These are phyloP conservation scores for Cordyceps farinosa DNA, from an alignment of 2,329 filamentous ascomycete genomes.

Conservation along the genomic window DNA sequence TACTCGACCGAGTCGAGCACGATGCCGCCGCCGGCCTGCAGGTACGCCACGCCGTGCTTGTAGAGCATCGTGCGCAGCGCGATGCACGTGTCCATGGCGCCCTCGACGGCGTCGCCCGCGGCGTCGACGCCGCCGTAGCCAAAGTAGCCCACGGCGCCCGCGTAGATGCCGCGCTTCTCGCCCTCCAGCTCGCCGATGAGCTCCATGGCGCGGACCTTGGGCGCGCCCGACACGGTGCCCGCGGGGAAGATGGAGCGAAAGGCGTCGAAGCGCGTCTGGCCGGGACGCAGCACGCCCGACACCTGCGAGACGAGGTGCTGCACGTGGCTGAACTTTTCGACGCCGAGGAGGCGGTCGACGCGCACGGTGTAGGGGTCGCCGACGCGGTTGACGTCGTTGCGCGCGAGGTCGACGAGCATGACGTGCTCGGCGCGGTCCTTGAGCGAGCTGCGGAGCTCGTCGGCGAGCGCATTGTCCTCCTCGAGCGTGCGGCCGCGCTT, in stretches of 20 bases:
- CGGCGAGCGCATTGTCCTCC: slow-evolving; percentile 76
- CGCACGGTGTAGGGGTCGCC: slow-evolving; percentile 86
- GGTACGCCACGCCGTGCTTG: slow-evolving; percentile 85
- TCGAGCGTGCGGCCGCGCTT: slow-evolving; percentile 76
- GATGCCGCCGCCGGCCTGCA: slow-evolving; percentile 87
- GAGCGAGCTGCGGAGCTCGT: slow-evolving; percentile 71
- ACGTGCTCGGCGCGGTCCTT: slow-evolving; percentile 96
- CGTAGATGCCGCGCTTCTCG: slow-evolving; percentile 94
- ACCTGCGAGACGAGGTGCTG: slow-evolving; percentile 97
- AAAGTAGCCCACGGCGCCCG: slow-evolving; percentile 95
- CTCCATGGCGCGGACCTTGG: slow-evolving; percentile 96
- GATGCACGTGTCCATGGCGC: slow-evolving; percentile 86
- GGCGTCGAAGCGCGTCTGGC: slow-evolving; percentile 87
- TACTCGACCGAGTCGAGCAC: slow-evolving; percentile 91
- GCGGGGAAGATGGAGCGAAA: slow-evolving; percentile 96
- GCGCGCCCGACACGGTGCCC: slow-evolving; percentile 90
- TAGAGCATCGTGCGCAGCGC: slow-evolving; percentile 88
- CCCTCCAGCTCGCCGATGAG: slow-evolving; percentile 89
- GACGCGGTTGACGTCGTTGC: slow-evolving; percentile 95
- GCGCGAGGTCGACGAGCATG: slow-evolving; percentile 93
- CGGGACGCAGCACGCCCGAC: slow-evolving; percentile 78
- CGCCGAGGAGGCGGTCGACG: slow-evolving; percentile 91
- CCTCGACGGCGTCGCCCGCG: slow-evolving; percentile 63
- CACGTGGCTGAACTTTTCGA: slow-evolving; percentile 92
- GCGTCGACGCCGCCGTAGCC: slow-evolving; percentile 73